Evolutionary conservation across 164 flowering plant genomes (phyloP), one percentile per base, ranked within the genome.

Genomic region (Stephania yunnanensis): DNA sequence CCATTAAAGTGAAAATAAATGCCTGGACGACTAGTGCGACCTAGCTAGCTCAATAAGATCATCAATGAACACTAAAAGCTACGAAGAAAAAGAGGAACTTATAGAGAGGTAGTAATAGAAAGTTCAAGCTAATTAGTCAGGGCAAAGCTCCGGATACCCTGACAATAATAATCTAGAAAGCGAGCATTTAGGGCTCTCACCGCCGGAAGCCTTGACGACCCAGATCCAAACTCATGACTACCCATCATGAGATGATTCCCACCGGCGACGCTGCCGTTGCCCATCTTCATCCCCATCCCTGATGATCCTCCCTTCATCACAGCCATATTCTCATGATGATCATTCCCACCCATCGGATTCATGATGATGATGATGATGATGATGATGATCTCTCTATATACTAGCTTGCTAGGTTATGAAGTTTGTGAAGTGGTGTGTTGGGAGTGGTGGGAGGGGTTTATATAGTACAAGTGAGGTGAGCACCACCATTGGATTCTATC

Each of bases 141-240:
- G 42, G 42, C 42, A 36, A 36, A 2, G 4, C 4, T 36, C 42
- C 42, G 42, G 42, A 36, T 36, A 36, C 42, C 42, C 42, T 36
- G 4, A 36, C 42, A 36, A 36, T 36, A 36, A 36, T 36, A 36
- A 4, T 36, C 42, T 4, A 36, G 42, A 36, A 36, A 36, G 42
- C 42, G 25, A 25, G 25, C 25, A 25, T 25, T 25, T 36, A 4
- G 42, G 42, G 2, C 42, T 78, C 73, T 77, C 80, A 79, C 83
- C 83, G 79, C 83, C 83, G 79, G 44, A 68, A 76, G 78, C 13
- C 78, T 79, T 15, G 81, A 78, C 20, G 81, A 78, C 48, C 74
- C 71, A 7, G 83, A 73, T 25, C 81, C 79, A 68, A 73, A 74
- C 52, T 69, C 78, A 12, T 50, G 53, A 25, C 68, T 55, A 44